Percentiles rank a stretch among this genome's conserved stretches.
Evolutionary conservation across 2,329 filamentous ascomycete genomes (phyloP).

Genomic region (Hypoxylon sp.): DNA sequence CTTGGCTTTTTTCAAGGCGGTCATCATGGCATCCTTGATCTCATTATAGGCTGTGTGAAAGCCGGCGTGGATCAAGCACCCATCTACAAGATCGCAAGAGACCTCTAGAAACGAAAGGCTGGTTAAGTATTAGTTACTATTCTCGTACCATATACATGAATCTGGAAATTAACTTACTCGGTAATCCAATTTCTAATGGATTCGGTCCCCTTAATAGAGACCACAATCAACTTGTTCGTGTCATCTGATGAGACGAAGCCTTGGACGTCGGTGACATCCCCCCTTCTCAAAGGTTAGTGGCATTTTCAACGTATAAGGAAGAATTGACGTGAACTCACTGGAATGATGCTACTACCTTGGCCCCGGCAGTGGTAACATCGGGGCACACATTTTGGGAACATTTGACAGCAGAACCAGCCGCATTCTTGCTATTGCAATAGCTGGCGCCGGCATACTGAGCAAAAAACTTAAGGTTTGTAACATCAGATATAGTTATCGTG

Average conservation of each 20-base stretch:
- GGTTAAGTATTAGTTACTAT: slow-evolving; percentile 26
- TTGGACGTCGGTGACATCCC: slow-evolving; percentile 60
- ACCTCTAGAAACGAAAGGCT: slow-evolving; percentile 60
- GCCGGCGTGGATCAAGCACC: slow-evolving; percentile 69
- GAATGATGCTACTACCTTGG: slow-evolving; percentile 62
- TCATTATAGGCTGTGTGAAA: slow-evolving; percentile 73
- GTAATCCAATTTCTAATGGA: slow-evolving; percentile 74
- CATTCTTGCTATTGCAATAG: slow-evolving; percentile 66
- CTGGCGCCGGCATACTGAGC: slow-evolving; percentile 66
- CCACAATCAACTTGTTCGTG: slow-evolving; percentile 67
- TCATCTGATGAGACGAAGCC: slow-evolving; percentile 68
- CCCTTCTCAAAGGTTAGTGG: slow-evolving; percentile 54
- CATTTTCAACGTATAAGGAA: neutral
- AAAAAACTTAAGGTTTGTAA: slow-evolving; percentile 63
- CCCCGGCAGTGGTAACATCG: slow-evolving; percentile 60
- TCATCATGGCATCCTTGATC: slow-evolving; percentile 60
- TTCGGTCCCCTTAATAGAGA: slow-evolving; percentile 71
- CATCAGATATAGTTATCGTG: slow-evolving; percentile 53
- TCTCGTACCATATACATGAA: slow-evolving; percentile 5
- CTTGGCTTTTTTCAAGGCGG: slow-evolving; percentile 61
- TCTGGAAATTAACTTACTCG: slow-evolving; percentile 56
- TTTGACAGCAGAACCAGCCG: slow-evolving; percentile 58
- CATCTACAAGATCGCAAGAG: slow-evolving; percentile 57
- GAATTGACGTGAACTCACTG: slow-evolving; percentile 50
- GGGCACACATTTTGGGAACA: slow-evolving; percentile 64